Conservation (phyloP, 1,139 yeast species). For the Taphrina populina region DNA sequence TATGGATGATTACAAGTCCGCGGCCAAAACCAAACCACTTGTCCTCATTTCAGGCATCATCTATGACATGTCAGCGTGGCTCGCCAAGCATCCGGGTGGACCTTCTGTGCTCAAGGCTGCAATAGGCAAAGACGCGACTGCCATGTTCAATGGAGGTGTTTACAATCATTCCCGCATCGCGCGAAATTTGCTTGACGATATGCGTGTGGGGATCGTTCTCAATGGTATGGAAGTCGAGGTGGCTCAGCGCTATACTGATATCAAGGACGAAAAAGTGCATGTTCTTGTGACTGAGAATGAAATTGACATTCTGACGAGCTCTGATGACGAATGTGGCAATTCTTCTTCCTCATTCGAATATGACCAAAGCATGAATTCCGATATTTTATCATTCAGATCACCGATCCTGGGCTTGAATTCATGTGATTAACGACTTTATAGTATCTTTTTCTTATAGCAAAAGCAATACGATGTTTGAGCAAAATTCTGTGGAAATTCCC, state of each 20-base stretch:
- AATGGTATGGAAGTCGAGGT: conserved; percentile 80
- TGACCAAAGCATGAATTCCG: background rate
- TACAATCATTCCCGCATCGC: conserved; percentile 97
- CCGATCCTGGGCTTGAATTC: background rate
- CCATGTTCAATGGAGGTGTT: conserved; percentile 97
- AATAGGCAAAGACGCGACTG: conserved; percentile 92
- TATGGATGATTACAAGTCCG: conserved; percentile 71
- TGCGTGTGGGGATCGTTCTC: conserved; percentile 93
- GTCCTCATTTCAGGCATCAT: conserved; percentile 91
- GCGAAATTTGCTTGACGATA: conserved; percentile 86
- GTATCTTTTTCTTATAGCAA: too few species aligned
- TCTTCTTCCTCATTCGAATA: conserved; percentile 4
- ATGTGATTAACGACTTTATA: too few species aligned
- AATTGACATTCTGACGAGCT: conserved; percentile 7
- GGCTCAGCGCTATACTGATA: conserved; percentile 52
- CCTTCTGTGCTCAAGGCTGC: conserved; percentile 80
- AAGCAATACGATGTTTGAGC: too few species aligned
- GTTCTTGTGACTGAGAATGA: conserved; percentile 1
- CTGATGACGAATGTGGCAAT: conserved; percentile 10
- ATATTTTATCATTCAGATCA: background rate
- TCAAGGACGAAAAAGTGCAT: conserved; percentile 38
- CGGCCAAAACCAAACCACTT: conserved; percentile 56
- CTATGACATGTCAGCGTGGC: conserved; percentile 80
- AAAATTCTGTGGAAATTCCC: too few species aligned
- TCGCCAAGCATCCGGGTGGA: conserved; percentile 98